Conservation (phyloP, 345 rosid genomes). For the Eucalyptus guilfoylei region DNA sequence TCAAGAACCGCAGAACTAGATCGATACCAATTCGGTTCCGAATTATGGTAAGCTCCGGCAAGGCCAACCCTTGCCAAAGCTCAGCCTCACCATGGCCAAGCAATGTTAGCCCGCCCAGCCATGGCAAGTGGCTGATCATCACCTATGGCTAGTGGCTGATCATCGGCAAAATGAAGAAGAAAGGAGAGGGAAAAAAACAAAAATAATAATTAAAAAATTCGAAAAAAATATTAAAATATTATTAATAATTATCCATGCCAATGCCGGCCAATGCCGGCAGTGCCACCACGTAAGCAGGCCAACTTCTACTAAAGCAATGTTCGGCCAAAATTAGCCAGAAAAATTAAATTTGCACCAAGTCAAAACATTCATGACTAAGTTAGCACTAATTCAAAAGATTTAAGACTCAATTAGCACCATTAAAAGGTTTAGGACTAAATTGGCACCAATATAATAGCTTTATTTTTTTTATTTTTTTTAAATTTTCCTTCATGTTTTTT, state of each 20-base stretch:
- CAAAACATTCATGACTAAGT: too few relatives aligned
- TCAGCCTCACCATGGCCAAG: too few relatives aligned
- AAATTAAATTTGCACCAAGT: too few relatives aligned
- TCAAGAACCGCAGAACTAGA: accelerated
- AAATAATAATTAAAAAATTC: accelerated
- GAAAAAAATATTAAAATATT: too few relatives aligned
- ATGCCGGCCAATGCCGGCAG: accelerated
- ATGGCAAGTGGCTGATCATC: accelerated
- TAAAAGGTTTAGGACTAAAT: too few relatives aligned
- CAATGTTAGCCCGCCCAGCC: accelerated
- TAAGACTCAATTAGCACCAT: too few relatives aligned
- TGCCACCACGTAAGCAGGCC: accelerated
- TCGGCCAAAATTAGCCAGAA: accelerated
- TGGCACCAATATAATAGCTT: accelerated
- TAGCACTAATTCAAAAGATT: too few relatives aligned
- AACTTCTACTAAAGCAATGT: too few relatives aligned
- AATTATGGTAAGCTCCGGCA: too few relatives aligned
- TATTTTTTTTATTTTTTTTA: accelerated
- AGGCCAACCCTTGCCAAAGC: accelerated
- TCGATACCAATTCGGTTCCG: accelerated
- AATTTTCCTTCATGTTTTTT: too few relatives aligned
- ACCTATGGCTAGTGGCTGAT: accelerated
- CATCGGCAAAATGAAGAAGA: accelerated
- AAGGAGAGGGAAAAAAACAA: too few relatives aligned
- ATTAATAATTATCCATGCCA: too few relatives aligned